Evolutionary conservation across 495 filamentous ascomycete species (phyloP).

Genomic region (Patellaria atrata): DNA sequence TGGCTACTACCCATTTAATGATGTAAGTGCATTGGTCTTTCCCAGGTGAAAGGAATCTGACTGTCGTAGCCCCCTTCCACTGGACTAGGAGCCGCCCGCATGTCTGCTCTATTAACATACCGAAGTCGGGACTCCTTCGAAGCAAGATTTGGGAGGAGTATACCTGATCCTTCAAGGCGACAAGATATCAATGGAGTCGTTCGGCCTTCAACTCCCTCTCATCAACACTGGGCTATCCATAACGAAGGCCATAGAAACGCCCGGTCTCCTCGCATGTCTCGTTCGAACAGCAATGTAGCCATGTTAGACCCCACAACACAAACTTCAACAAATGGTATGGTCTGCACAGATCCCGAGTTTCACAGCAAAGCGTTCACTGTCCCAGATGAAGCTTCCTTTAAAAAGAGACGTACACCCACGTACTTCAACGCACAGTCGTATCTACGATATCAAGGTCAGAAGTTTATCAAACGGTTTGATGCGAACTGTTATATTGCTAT

Average conservation of each 20-base stretch:
- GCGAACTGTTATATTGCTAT: conserved; percentile 98
- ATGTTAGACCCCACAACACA: conserved; percentile 1
- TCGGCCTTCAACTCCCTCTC: conserved; percentile 47
- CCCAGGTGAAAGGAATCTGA: conserved; percentile 5
- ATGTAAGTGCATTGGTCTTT: too few species aligned
- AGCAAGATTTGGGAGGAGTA: conserved; percentile 84
- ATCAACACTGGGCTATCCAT: conserved; percentile 86
- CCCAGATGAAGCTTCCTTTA: neutral
- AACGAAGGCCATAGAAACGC: conserved; percentile 75
- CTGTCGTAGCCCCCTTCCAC: conserved; percentile 57
- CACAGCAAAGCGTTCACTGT: conserved; percentile 9
- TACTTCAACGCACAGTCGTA: conserved; percentile 97
- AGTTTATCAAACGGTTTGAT: conserved; percentile 95
- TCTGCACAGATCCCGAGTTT: conserved; percentile 16
- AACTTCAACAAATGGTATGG: too few species aligned
- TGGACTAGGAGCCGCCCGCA: conserved; percentile 85
- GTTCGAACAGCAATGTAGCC: conserved; percentile 26
- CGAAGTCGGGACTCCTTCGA: conserved; percentile 94
- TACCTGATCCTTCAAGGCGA: conserved; percentile 63
- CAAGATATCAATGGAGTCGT: conserved; percentile 62
- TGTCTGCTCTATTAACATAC: conserved; percentile 92
- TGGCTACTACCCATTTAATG: conserved; percentile 69
- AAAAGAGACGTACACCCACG: conserved; percentile 46
- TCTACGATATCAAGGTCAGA: conserved; percentile 91
- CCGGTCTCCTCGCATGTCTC: conserved; percentile 30